Base-by-base conservation (phyloP, 2,329 filamentous ascomycete species). In the Sporothrix dimorphospora region DNA sequence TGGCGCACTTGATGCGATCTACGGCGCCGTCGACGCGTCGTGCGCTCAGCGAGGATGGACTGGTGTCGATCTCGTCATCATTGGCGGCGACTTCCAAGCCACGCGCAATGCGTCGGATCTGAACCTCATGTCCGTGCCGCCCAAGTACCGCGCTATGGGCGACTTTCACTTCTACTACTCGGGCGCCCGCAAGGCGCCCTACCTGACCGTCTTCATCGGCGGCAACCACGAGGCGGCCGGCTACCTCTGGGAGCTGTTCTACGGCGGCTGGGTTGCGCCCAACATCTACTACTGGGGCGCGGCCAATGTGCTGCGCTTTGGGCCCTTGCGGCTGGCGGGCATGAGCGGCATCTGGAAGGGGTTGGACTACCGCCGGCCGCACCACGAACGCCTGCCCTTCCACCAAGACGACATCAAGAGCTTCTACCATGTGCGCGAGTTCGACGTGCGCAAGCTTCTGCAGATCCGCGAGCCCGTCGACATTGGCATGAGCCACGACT, bases 211-310 rank as follows among this genome's bases (percentile, higher is more conserved):
- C 59, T 98, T 98, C 82, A 90, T 97, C 68, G 94, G 91, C 57
- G 96, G 96, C 2, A 99, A 99, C 79, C 96, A 99, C 78, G 96
- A 99, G 83, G 95, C 96, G 0, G 92, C 92, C 78, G 94, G 92
- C 68, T 90, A 98, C 81, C 84, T 97, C 5, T 96, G 91, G 85
- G 96, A 99, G 82, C 87, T 99, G 0, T 97, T 93, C 83, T 97
- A 98, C 79, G 96, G 96, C 69, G 96, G 96, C 68, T 99, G 96
- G 96, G 96, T 94, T 6, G 95, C 95, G 8, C 94, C 94, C 9
- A 97, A 96, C 76, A 98, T 99, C 75, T 99, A 98, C 85, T 99
- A 98, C 82, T 87, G 98, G 80, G 96, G 96, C 66, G 93, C 94
- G 45, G 94, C 96, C 73, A 98, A 97, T 79, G 91, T 99, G 9